Evolutionary conservation across 495 filamentous ascomycete species (phyloP).

Genomic region (Penicillium arizonense): DNA sequence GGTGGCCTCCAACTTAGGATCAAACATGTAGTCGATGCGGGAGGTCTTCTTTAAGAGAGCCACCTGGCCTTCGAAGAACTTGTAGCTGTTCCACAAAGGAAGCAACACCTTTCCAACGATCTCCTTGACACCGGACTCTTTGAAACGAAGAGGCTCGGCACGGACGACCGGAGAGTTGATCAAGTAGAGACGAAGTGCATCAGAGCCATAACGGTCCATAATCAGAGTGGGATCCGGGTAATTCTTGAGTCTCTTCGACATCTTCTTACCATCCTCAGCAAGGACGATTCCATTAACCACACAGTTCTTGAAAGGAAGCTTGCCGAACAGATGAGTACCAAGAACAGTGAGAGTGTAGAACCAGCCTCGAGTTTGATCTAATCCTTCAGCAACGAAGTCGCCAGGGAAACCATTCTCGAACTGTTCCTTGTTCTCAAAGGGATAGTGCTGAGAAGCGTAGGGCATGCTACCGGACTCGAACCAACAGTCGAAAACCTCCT

Average conservation of each 20-base stretch:
- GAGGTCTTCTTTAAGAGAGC: slow-evolving; percentile 86
- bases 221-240: slow-evolving; percentile 88
- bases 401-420: slow-evolving; percentile 86
- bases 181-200: slow-evolving; percentile 90
- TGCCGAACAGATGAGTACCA: slow-evolving; percentile 86
- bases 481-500: slow-evolving; percentile 98
- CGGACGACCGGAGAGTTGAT: slow-evolving; percentile 98
- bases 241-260: slow-evolving; percentile 98
- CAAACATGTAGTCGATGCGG: slow-evolving; percentile 73
- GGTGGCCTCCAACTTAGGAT: slow-evolving; percentile 65
- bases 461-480: slow-evolving; percentile 95
- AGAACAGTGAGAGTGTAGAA: slow-evolving; percentile 93
- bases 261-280: slow-evolving; percentile 96
- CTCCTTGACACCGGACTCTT: slow-evolving; percentile 91
- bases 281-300: slow-evolving; percentile 97
- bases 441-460: slow-evolving; percentile 89
- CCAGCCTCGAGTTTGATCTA: slow-evolving; percentile 95
- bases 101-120: slow-evolving; percentile 92
- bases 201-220: slow-evolving; percentile 87
- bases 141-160: slow-evolving; percentile 87
- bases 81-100: slow-evolving; percentile 96
- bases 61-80: slow-evolving; percentile 98
- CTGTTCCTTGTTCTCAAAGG: slow-evolving; percentile 85
- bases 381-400: slow-evolving; percentile 95
- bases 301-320: slow-evolving; percentile 92